Evolutionary conservation across 2,329 filamentous ascomycete genomes (phyloP).

Genomic region (Lachnellula hyalina): DNA sequence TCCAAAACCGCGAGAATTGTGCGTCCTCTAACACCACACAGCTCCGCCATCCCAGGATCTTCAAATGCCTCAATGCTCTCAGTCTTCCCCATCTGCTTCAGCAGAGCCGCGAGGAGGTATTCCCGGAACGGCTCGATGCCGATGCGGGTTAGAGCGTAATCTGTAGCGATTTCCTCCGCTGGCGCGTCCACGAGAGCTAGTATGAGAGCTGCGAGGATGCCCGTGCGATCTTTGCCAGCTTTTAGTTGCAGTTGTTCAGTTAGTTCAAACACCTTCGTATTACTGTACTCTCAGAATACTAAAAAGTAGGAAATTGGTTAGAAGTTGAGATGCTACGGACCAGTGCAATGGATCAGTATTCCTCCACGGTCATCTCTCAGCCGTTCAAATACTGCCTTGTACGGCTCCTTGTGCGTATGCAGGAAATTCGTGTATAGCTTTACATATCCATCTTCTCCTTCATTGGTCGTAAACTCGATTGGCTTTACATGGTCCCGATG

Average conservation of each 20-base stretch:
- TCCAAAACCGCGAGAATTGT: slow-evolving; percentile 44
- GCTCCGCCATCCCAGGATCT: slow-evolving; percentile 45
- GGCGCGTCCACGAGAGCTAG: slow-evolving; percentile 44
- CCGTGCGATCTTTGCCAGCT: slow-evolving; percentile 52
- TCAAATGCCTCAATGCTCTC: slow-evolving; percentile 26
- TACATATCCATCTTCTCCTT: slow-evolving; percentile 40
- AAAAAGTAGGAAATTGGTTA: neutral
- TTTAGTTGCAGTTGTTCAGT: neutral
- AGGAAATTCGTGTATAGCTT: slow-evolving; percentile 45
- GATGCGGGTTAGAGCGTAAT: slow-evolving; percentile 51
- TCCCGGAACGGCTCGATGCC: slow-evolving; percentile 47
- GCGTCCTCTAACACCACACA: slow-evolving; percentile 38
- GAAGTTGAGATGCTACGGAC: slow-evolving; percentile 31
- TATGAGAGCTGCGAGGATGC: slow-evolving; percentile 46
- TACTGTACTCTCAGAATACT: too few relatives aligned
- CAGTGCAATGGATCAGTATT: slow-evolving; percentile 51
- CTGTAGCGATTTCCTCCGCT: slow-evolving; percentile 38
- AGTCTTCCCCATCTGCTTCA: slow-evolving; percentile 33
- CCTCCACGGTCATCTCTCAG: slow-evolving; percentile 40
- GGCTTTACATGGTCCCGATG: slow-evolving; percentile 24
- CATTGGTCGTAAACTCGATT: slow-evolving; percentile 39
- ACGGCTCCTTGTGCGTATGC: slow-evolving; percentile 37
- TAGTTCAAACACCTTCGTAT: neutral
- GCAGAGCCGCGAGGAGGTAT: slow-evolving; percentile 40
- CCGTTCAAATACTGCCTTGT: slow-evolving; percentile 43